Conservation (phyloP, 129 eudicot genomes). For the Rutidosis leptorrhynchoides region DNA sequence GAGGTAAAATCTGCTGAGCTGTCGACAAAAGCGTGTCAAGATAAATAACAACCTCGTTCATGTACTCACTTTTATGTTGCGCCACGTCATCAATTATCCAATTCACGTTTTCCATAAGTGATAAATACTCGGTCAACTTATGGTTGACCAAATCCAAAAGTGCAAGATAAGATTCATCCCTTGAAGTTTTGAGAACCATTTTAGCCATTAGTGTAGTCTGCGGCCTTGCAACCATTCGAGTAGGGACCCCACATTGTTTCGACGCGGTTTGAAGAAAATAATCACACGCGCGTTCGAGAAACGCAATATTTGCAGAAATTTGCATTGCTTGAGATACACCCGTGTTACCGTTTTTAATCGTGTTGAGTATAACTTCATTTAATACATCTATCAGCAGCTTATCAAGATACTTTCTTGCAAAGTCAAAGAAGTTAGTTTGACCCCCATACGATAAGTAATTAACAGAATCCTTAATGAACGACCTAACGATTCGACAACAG, state of each 20-base stretch:
- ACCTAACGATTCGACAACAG: conserved; percentile 65
- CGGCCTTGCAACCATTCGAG: conserved; percentile 59
- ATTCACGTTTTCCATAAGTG: conserved; percentile 61
- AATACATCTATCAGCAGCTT: conserved; percentile 70
- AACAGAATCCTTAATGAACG: conserved; percentile 78
- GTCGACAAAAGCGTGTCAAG: conserved; percentile 75
- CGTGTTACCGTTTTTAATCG: conserved; percentile 42
- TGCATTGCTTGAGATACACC: conserved; percentile 92
- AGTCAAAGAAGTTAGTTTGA: conserved; percentile 66
- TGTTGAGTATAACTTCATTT: conserved; percentile 55
- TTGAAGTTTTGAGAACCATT: conserved; percentile 61
- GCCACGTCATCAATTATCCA: conserved; percentile 79
- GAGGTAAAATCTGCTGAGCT: conserved; percentile 82
- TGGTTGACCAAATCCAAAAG: conserved; percentile 58
- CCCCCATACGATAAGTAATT: conserved; percentile 78
- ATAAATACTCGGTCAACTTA: conserved; percentile 63
- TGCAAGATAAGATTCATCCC: conserved; percentile 72
- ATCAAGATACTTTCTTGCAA: conserved; percentile 68
- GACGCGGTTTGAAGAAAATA: conserved; percentile 82
- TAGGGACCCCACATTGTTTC: conserved; percentile 73
- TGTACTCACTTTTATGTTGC: conserved; percentile 53
- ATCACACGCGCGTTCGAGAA: conserved; percentile 82
- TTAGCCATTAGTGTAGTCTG: conserved; percentile 64
- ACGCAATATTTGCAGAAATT: conserved; percentile 68
- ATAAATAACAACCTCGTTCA: conserved; percentile 62